phyloP scores from a whole-genome alignment of 768 basidiomycete species.

The Botryobasidium botryosum region DNA sequence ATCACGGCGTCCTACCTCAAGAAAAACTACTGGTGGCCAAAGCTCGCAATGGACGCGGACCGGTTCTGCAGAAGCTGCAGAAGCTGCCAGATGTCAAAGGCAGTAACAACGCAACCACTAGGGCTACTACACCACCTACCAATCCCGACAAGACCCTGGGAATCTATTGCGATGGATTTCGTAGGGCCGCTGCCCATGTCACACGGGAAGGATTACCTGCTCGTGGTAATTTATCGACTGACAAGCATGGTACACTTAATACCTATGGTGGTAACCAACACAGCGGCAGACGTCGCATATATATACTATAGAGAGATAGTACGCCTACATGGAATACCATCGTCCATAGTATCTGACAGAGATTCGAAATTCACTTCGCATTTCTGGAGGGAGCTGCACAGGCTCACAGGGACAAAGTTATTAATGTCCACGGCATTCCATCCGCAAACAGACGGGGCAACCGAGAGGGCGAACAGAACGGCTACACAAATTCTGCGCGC shows the following conservation, averaged over 20 bases:
- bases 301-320: conserved; percentile 19
- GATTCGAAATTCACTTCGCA: conserved; percentile 22
- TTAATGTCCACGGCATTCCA: conserved; percentile 26
- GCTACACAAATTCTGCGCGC: conserved; percentile 6
- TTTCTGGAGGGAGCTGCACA: conserved; percentile 22
- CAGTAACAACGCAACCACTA: conserved; percentile 12
- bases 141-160: conserved; percentile 23
- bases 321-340: conserved; percentile 19
- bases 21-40: not conserved
- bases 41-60: conserved; percentile 10
- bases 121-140: conserved; percentile 17
- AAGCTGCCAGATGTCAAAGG: conserved; percentile 17
- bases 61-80: conserved; percentile 16
- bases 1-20: conserved; percentile 1
- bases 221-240: conserved; percentile 17
- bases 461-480: conserved; percentile 11
- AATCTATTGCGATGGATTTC: conserved; percentile 27
- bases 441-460: conserved; percentile 26
- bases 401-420: conserved; percentile 20
- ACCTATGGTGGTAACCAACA: conserved; percentile 15
- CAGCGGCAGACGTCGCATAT: conserved; percentile 18
- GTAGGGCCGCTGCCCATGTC: conserved; percentile 20
- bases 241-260: conserved; percentile 21
- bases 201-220: conserved; percentile 18
- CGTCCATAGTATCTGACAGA: conserved; percentile 21